Evolutionary conservation across 257 asterid genomes (phyloP).

Genomic region (Solanum megistacrolobum): DNA sequence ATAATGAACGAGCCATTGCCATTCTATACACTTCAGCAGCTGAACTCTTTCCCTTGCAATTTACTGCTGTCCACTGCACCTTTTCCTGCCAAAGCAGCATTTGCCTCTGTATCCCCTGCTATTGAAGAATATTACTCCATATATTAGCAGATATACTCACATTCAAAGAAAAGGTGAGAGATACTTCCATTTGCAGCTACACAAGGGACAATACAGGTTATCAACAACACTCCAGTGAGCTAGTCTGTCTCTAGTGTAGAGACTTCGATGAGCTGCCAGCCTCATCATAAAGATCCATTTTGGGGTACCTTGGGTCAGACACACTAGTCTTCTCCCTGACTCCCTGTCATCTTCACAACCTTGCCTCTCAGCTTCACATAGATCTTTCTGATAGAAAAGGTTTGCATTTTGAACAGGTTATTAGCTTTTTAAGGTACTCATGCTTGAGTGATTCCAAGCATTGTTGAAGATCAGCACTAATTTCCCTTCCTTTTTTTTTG

Average conservation of each 20-base stretch:
- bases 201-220: background rate
- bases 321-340: background rate
- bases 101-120: background rate
- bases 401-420: background rate
- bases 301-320: background rate
- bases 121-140: background rate
- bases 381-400: background rate
- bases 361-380: background rate
- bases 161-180: background rate
- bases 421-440: background rate
- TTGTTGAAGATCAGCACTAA: background rate
- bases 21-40: background rate
- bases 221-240: background rate
- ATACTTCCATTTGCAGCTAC: background rate
- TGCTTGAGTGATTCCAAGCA: background rate
- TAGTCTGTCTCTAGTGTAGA: background rate
- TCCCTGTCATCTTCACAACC: background rate
- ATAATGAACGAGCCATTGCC: background rate
- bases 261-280: background rate
- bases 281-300: background rate
- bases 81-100: background rate
- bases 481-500: background rate
- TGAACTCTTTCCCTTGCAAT: background rate
- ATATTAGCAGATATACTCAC: background rate
- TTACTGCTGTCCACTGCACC: background rate